A percentile compares a stretch with the other conserved stretches of the same genome.
Conservation (phyloP, 2,329 filamentous ascomycete genomes). For the Ophiocordyceps camponoti-floridani region DNA sequence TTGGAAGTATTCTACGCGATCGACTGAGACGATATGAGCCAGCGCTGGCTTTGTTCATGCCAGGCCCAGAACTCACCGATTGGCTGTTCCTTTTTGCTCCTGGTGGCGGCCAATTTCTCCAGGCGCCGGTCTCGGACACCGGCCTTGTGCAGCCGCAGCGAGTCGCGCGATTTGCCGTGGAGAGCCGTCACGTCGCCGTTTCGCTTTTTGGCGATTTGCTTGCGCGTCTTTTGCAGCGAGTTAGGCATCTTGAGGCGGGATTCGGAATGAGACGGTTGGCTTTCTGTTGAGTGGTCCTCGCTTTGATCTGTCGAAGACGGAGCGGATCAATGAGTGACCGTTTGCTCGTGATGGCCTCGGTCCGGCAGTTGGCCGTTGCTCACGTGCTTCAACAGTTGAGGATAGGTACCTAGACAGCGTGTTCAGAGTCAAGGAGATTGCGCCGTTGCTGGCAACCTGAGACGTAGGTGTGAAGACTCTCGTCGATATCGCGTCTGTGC, state of each 20-base stretch:
- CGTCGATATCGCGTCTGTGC: no score
- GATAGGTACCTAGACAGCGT: no score
- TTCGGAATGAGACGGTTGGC: not conserved
- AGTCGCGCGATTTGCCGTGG: slow-evolving; percentile 80
- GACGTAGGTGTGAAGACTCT: no score
- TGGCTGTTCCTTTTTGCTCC: slow-evolving; percentile 57
- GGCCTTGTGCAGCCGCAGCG: slow-evolving; percentile 62
- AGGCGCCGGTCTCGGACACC: slow-evolving; percentile 69
- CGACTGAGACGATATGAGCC: slow-evolving; percentile 8
- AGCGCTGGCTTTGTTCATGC: not conserved
- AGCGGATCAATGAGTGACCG: not conserved
- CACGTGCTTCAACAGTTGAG: no score
- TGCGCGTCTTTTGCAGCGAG: slow-evolving; percentile 65
- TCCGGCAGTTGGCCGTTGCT: no score
- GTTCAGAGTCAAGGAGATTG: no score
- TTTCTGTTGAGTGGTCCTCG: no score
- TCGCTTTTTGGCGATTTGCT: slow-evolving; percentile 80
- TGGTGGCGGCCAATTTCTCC: slow-evolving; percentile 48
- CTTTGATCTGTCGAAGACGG: not conserved
- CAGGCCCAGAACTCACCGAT: slow-evolving; percentile 34
- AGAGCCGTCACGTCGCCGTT: slow-evolving; percentile 54
- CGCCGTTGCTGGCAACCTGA: no score
- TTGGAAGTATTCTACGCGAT: slow-evolving; percentile 46
- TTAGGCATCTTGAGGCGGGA: slow-evolving; percentile 44
- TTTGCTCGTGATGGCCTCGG: no score